Evolutionary conservation across 345 rosid genomes (phyloP), one percentile per base, ranked within the genome.

Genomic region (Gossypium herbaceum): DNA sequence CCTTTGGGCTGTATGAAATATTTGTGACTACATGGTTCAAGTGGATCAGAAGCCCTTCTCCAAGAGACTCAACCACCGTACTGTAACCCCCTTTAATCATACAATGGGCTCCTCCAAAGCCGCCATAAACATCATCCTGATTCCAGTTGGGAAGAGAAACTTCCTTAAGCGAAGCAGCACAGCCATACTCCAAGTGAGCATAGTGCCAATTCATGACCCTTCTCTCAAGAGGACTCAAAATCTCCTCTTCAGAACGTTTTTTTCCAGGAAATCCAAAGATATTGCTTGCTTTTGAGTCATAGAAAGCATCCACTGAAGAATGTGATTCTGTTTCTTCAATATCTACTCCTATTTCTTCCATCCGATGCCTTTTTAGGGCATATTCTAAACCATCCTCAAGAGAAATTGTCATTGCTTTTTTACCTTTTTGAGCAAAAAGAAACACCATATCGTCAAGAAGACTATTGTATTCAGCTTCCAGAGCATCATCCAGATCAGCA

Each of bases 161-260:
- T 76, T 96, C 91, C 84, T 90, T 93, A 61, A 96, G 94, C 69
- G 82, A 87, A 80, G 99, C 95, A 83, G 99, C 99, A 47, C 98
- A 96, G 45, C 99, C 99, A 89, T 96, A 96, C 78, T 96, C 99
- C 75, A 95, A 82, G 80, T 96, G 90, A 48, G 99, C 99, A 85
- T 87, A 93, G 86, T 96, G 99, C 99, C 99, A 96, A 79, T 96
- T 89, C 97, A 96, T 96, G 77, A 96, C 96, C 88, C 99, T 92
- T 86, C 99, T 88, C 85, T 96, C 99, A 75, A 92, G 86, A 66
- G 98, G 97, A 82, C 88, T 88, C 87, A 96, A 86, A 80, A 86
- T 71, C 73, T 90, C 97, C 72, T 85, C 90, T 75, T 79, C 77
- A 41, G 75, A 76, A 75, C 68, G 73, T 73, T 70, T 79, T 78